These are phyloP conservation scores for Cryptomeria japonica DNA, from an alignment of 75 land plant species.

Conservation along the genomic window DNA sequence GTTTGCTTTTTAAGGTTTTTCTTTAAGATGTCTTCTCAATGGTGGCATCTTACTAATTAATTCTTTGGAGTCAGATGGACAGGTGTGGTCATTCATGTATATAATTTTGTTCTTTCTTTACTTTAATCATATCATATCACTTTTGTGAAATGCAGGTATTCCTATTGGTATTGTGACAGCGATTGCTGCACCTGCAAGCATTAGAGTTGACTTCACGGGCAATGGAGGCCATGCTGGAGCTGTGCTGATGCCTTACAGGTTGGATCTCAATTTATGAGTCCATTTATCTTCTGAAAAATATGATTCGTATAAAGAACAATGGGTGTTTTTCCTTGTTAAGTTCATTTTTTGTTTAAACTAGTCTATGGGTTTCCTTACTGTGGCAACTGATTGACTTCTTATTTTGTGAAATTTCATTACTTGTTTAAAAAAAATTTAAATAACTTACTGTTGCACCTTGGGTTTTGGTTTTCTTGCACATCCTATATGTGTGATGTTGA, in stretches of 20 bases:
- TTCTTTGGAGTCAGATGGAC: not conserved
- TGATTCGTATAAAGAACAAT: not conserved
- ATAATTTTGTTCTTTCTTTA: not conserved
- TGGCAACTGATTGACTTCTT: not conserved
- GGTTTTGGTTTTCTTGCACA: not conserved
- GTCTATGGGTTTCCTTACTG: not conserved
- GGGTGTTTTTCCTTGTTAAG: not conserved
- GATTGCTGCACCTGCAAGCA: conserved; percentile 98
- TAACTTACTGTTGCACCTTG: not conserved
- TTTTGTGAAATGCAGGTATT: conserved; percentile 49
- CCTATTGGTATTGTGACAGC: conserved; percentile 95
- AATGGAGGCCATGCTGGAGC: conserved; percentile 99
- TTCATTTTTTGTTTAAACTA: not conserved
- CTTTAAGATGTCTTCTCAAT: not conserved
- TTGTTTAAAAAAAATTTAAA: not conserved
- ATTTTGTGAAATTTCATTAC: not conserved
- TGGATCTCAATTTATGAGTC: conserved; percentile 1
- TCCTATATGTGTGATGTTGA: not conserved
- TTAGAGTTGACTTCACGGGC: conserved; percentile 90
- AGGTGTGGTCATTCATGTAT: not conserved
- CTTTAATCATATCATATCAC: conserved; percentile 9
- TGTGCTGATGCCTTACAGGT: conserved; percentile 83
- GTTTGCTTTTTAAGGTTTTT: not conserved
- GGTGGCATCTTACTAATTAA: not conserved
- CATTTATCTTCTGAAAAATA: not conserved